Percentiles rank a stretch among this genome's conserved stretches.
phyloP scores from a whole-genome alignment of 2,329 filamentous ascomycete genomes.

The Sclerotinia subarctica region DNA sequence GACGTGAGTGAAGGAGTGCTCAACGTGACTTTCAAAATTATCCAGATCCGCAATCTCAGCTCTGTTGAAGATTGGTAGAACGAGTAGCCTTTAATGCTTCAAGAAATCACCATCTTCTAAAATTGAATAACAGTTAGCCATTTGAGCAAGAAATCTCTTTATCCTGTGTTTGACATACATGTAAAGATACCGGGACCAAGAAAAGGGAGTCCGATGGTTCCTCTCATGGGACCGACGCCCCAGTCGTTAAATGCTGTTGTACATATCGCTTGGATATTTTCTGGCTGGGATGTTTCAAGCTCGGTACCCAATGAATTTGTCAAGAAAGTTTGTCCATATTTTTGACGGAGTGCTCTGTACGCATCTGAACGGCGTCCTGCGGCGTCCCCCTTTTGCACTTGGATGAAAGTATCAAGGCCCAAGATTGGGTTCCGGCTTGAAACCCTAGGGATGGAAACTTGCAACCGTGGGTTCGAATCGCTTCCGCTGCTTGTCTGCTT shows the following conservation, averaged over 20 bases:
- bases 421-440: not conserved
- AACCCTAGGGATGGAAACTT: not conserved
- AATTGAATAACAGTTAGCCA: not conserved
- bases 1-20: not conserved
- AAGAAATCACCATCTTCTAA: slow-evolving; percentile 10
- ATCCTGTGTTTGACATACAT: not conserved
- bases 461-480: not conserved
- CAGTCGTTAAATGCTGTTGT: slow-evolving; percentile 54
- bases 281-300: slow-evolving; percentile 46
- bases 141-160: not conserved
- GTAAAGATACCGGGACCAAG: slow-evolving; percentile 8
- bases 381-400: not conserved
- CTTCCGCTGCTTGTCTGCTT: not conserved
- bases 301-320: not conserved
- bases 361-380: not conserved
- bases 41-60: slow-evolving; percentile 11
- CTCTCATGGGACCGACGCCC: slow-evolving; percentile 45
- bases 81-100: slow-evolving; percentile 14
- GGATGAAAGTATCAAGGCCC: not conserved
- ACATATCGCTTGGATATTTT: slow-evolving; percentile 54
- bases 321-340: not conserved
- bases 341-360: not conserved
- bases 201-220: slow-evolving; percentile 40
- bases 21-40: not conserved
- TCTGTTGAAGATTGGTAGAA: slow-evolving; percentile 13